These are phyloP conservation scores for Schizochytrium sp. DNA, from an alignment of 108 stramenopile species.

Conservation along the genomic window DNA sequence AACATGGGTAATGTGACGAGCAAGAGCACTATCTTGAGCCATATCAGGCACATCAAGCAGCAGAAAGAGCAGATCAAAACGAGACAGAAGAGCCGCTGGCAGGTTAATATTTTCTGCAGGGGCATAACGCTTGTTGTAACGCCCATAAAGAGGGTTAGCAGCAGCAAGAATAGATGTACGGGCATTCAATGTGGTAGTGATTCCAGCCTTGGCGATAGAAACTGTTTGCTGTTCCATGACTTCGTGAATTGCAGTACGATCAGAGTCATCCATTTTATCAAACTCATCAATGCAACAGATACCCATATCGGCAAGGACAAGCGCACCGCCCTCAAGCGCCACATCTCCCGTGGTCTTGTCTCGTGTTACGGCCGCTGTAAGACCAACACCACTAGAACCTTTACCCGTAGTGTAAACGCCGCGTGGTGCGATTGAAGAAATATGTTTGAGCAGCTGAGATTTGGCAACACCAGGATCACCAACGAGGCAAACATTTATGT, in stretches of 20 bases:
- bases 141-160: conserved; percentile 96
- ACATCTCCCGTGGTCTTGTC: conserved; percentile 93
- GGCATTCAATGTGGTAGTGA: conserved; percentile 98
- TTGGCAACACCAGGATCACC: conserved; percentile 99
- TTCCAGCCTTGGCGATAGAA: conserved; percentile 96
- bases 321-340: conserved; percentile 97
- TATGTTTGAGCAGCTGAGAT: conserved; percentile 96
- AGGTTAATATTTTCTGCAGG: conserved; percentile 92
- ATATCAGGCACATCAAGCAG: conserved; percentile 90
- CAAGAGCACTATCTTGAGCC: conserved; percentile 92
- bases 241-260: conserved; percentile 99
- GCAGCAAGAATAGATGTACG: conserved; percentile 97
- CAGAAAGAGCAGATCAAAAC: conserved; percentile 98
- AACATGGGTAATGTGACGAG: conserved; percentile 95
- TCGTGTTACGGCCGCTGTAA: conserved; percentile 96
- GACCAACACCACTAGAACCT: conserved; percentile 95
- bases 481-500: conserved; percentile 97
- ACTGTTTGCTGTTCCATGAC: conserved; percentile 99
- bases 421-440: conserved; percentile 91
- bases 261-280: conserved; percentile 96
- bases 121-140: conserved; percentile 81
- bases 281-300: conserved; percentile 99
- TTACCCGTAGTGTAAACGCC: conserved; percentile 99
- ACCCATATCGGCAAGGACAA: conserved; percentile 97
- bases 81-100: conserved; percentile 94